phyloP scores from a whole-genome alignment of 495 filamentous ascomycete genomes.

The Penicillium subrubescens region DNA sequence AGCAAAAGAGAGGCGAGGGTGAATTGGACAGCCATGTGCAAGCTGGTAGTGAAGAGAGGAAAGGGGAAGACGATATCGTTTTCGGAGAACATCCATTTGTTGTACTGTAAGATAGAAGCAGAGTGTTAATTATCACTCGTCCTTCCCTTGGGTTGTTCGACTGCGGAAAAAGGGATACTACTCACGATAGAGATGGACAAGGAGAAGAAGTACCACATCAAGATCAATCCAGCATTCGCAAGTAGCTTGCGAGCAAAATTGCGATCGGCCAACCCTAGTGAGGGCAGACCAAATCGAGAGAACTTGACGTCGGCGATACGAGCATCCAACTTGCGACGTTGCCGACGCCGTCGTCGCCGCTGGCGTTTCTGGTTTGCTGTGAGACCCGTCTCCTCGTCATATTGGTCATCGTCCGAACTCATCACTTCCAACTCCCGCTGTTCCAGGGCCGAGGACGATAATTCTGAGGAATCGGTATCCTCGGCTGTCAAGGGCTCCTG shows the following conservation, averaged over 20 bases:
- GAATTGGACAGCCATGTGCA: constrained; percentile 98
- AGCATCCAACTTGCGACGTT: constrained; percentile 73
- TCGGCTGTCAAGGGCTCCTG: constrained; percentile 40
- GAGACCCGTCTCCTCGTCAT: constrained; percentile 88
- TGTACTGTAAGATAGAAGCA: constrained; percentile 64
- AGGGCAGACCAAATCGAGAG: constrained; percentile 41
- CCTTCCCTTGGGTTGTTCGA: not conserved
- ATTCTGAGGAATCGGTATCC: constrained; percentile 50
- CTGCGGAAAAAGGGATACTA: constrained; percentile 8
- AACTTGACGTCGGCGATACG: constrained; percentile 60
- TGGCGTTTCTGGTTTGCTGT: constrained; percentile 70
- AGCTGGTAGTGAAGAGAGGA: constrained; percentile 91
- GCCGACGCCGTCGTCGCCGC: constrained; percentile 62
- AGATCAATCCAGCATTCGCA: constrained; percentile 76
- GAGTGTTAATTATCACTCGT: not conserved
- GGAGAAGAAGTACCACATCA: constrained; percentile 92
- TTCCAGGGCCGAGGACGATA: constrained; percentile 50
- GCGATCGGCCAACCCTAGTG: constrained; percentile 55
- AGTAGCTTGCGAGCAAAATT: constrained; percentile 66
- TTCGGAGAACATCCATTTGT: constrained; percentile 99
- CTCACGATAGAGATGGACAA: constrained; percentile 92
- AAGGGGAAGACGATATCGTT: constrained; percentile 87
- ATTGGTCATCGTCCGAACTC: constrained; percentile 69
- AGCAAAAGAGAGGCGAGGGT: constrained; percentile 76
- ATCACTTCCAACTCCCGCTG: constrained; percentile 60